Base-by-base conservation (phyloP, 192 early-diverging fungal species). In the Umbelopsis isabellina region DNA sequence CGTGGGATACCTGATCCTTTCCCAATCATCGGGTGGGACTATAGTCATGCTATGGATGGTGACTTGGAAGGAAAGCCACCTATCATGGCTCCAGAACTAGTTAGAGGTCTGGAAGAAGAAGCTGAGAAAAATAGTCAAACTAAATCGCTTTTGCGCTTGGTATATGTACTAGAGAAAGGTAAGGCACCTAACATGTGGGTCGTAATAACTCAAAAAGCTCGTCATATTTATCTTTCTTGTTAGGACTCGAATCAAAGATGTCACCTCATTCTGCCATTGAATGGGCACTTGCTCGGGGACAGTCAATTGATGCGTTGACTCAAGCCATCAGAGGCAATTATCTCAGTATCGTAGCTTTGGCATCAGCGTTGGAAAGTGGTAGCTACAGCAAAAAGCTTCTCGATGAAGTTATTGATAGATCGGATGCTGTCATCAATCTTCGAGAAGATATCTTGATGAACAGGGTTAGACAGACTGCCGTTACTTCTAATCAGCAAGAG, bases 391-490 rank as follows among this genome's bases (percentile, higher is more conserved):
- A 90, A 72, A 67, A 71, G 4, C n/a, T 83, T 15, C 41, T 89
- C 46, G 88, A 90, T 71, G 71, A 73, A 27, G 74, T 83, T 3
- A 85, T 90, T 49, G 77, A 87, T 73, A 55, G 73, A 68, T 89
- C 73, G 49, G 86, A 88, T 52, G 79, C 81, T 11, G 81, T 89
- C 65, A 67, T 88, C 65, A 87, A 89, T 52, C 64, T 90, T 25
- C 77, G 87, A 35, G 87, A 90, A 49, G 83, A 80, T 15, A 86
- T 88, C 49, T 76, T 90, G 15, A 65, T 86, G 46, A 83, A 90
- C 51, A 78, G 89, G 1, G 75, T 90, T 12, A 72, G 80, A 48
- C 86, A 87, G 66, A 84, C 83, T 0, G 74, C 79, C 7, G 66
- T 67, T 5, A 13, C 67, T 15, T 65, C 65, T 5, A 74, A 77